Percentiles rank a stretch among this genome's conserved stretches.
phyloP scores from a whole-genome alignment of 495 filamentous ascomycete genomes.

The Extremus antarcticus region DNA sequence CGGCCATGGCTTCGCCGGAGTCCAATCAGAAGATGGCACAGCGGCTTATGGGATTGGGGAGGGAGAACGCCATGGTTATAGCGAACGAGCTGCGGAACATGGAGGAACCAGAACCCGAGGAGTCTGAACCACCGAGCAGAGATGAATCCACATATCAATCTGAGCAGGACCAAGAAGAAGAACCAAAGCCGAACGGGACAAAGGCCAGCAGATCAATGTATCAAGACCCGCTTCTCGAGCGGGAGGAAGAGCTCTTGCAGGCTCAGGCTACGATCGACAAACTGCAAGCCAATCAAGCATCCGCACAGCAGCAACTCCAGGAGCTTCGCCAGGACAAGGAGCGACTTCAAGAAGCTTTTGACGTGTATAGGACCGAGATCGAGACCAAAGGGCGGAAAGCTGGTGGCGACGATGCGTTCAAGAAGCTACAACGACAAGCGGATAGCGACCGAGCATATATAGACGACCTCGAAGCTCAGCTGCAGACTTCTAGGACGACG shows the following conservation, averaged over 20 bases:
- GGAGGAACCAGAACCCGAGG: slow-evolving; percentile 22
- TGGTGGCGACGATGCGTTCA: slow-evolving; percentile 20
- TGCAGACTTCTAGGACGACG: slow-evolving; percentile 25
- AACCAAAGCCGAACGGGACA: slow-evolving; percentile 8
- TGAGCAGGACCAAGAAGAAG: slow-evolving; percentile 6
- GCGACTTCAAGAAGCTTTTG: slow-evolving; percentile 30
- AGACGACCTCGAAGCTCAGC: slow-evolving; percentile 29
- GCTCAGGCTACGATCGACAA: slow-evolving; percentile 19
- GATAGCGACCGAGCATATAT: slow-evolving; percentile 30
- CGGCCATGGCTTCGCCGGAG: slow-evolving; percentile 25
- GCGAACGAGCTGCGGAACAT: slow-evolving; percentile 28
- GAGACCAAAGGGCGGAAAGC: slow-evolving; percentile 19
- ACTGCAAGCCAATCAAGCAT: slow-evolving; percentile 15
- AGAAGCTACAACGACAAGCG: slow-evolving; percentile 23
- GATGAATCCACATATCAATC: slow-evolving; percentile 14
- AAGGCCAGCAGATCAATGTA: slow-evolving; percentile 11
- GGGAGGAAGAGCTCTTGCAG: slow-evolving; percentile 22
- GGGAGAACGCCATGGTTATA: slow-evolving; percentile 23
- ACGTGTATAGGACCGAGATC: slow-evolving; percentile 25
- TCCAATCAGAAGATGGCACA: slow-evolving; percentile 31
- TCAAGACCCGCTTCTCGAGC: slow-evolving; percentile 29
- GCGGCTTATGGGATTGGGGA: slow-evolving; percentile 25
- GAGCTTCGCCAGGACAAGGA: slow-evolving; percentile 20
- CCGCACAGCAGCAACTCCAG: slow-evolving; percentile 21
- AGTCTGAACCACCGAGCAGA: slow-evolving; percentile 10